Evolutionary conservation across 179 eudicot genomes (phyloP), one percentile per base, ranked within the genome.

Genomic region (Spergularia azorica): DNA sequence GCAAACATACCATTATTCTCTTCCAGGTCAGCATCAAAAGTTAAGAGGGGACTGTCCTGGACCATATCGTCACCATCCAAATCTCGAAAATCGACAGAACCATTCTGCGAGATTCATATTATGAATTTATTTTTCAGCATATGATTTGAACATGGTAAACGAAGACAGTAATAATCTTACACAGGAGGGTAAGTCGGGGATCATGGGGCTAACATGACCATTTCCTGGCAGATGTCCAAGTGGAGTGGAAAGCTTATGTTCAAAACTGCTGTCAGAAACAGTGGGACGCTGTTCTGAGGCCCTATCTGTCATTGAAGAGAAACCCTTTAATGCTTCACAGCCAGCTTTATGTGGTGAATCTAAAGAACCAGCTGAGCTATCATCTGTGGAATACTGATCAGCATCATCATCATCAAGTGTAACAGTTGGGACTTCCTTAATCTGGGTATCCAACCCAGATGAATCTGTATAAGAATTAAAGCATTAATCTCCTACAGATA

Each of bases 101-200:
- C 91, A 75, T 79, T 87, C 97, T 93, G 92, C 81, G 84, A 67
- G 54, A 63, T 39, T 65, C 74, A 56, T n/a, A 61, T 14, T n/a
- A 41, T 73, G 38, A 76, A 82, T 57, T 61, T 59, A 38, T 60
- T 54, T 69, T 52, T 36, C 18, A 50, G 70, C 62, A 55, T 51
- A 52, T 46, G 67, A 12, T 46, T 72, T 17, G 15, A 55, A 70
- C 51, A 67, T 65, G 48, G 43, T 18, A 71, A 9, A 54, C 15
- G 17, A 60, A 77, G 72, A 62, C 72, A 16, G 69, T 10, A 71
- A 76, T 16, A 41, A 78, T 41, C 81, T 54, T 92, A 90, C 93
- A 82, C 83, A 70, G 80, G 78, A 81, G 26, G 85, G 83, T 55
- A 89, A 83, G 68, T 82, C 87, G 71, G 77, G 85, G 73, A 67